phyloP scores from a whole-genome alignment of 2,329 filamentous ascomycete genomes.

The Aspergillus jensenii region DNA sequence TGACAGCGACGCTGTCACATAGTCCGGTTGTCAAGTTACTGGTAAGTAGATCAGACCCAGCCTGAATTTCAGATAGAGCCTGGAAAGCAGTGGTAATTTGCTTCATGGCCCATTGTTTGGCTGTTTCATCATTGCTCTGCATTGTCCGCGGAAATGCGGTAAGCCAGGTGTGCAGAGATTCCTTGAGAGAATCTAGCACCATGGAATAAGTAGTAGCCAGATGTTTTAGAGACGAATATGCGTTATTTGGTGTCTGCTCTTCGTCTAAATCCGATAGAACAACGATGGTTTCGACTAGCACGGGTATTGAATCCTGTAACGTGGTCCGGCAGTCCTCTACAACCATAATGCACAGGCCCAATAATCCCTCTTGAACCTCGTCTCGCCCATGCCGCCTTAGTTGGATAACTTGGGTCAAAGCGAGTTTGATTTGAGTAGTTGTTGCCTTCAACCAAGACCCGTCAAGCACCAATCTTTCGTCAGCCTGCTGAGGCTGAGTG shows the following conservation, averaged over 20 bases:
- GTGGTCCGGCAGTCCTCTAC: conserved; percentile 77
- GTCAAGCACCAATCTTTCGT: conserved; percentile 44
- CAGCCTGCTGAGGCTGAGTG: conserved; percentile 24
- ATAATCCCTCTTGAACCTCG: conserved; percentile 68
- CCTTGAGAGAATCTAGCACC: conserved; percentile 65
- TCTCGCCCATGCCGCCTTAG: conserved; percentile 68
- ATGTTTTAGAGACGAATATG: conserved; percentile 52
- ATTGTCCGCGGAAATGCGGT: conserved; percentile 77
- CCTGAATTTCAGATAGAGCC: conserved; percentile 62
- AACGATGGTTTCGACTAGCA: conserved; percentile 81
- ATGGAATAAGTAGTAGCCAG: conserved; percentile 63
- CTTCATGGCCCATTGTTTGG: conserved; percentile 69
- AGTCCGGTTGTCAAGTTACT: conserved; percentile 54
- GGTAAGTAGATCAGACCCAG: conserved; percentile 39
- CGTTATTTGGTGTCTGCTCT: conserved; percentile 37
- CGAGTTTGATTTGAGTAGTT: conserved; percentile 75
- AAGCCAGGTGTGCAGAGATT: conserved; percentile 76
- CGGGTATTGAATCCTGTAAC: conserved; percentile 64
- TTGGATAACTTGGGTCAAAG: conserved; percentile 73
- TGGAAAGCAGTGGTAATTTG: conserved; percentile 75
- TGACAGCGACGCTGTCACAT: conserved; percentile 67
- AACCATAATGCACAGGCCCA: conserved; percentile 70
- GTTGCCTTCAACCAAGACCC: conserved; percentile 77
- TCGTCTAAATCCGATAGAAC: conserved; percentile 60
- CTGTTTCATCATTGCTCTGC: conserved; percentile 78